Evolutionary conservation across 2,329 filamentous ascomycete species (phyloP), one percentile per base, ranked within the genome.

Genomic region (Penicillium nordicum): DNA sequence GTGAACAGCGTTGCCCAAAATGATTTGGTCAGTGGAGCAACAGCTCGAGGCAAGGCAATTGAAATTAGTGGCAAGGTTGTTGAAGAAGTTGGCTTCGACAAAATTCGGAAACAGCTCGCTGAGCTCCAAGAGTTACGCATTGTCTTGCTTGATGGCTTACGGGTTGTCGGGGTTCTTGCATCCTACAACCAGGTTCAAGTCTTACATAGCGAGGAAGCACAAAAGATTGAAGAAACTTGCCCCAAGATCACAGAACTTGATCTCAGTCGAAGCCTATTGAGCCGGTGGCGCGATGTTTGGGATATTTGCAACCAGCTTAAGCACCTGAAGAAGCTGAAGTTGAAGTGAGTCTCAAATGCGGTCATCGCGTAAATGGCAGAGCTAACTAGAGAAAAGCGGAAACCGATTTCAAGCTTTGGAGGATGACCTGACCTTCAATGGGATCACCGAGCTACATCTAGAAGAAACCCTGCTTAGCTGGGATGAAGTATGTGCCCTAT

Each of bases 21-120:
- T 30, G 46, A 42, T 5, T 46, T 49, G 36, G 29, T 40, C 1
- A 30, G 51, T 29, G 40, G 38, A 4, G 34, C 41, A 42, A 37
- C 59, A 5, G 50, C 53, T 55, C 72, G 76, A 12, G 71, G 76
- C 8, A 79, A 80, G 48, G 79, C 84, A 47, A 88, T 96, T 60
- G 76, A 88, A 80, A 81, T 96, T 79, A 76, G 89, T 74, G 80
- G 82, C 37, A 97, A 97, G 75, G 83, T 92, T 18, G 93, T 90
- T 5, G 89, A 97, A 76, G 93, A 97, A 76, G 85, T 97, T 34
- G 94, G 94, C 30, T 97, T 97, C 65, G 92, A 96, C 64, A 97
- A 97, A 79, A 90, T 97, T 63, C 85, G 88, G 42, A 83, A 83
- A 63, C 85, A 92, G 74, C 86, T 95, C 67, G 88, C 92, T 6